These are phyloP conservation scores for Vigna reflexopilosa DNA, from an alignment of 306 rosid genomes.

Conservation along the genomic window DNA sequence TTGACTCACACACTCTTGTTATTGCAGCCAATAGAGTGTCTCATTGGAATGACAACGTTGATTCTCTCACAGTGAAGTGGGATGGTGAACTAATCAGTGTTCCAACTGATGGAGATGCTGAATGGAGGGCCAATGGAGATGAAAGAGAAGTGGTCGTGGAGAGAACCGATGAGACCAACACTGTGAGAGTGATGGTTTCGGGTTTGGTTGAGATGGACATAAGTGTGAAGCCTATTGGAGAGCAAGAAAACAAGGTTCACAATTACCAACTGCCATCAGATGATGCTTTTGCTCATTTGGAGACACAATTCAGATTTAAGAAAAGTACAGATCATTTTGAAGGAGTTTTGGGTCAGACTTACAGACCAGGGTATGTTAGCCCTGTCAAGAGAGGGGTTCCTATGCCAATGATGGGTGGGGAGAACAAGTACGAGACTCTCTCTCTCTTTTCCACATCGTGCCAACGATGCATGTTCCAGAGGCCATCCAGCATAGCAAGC, in stretches of 20 bases:
- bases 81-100: conserved; percentile 54
- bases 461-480: conserved; percentile 63
- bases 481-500: conserved; percentile 49
- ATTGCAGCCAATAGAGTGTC: conserved; percentile 70
- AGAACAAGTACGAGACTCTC: conserved; percentile 63
- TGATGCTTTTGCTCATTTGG: conserved; percentile 79
- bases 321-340: conserved; percentile 62
- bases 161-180: conserved; percentile 71
- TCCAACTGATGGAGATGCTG: conserved; percentile 63
- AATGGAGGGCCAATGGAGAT: conserved; percentile 60
- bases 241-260: conserved; percentile 71
- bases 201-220: conserved; percentile 69
- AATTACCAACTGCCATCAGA: conserved; percentile 67
- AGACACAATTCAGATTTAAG: conserved; percentile 70
- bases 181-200: conserved; percentile 61
- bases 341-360: conserved; percentile 81
- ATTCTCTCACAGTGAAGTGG: conserved; percentile 67
- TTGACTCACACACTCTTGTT: conserved; percentile 73
- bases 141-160: conserved; percentile 68
- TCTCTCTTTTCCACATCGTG: conserved; percentile 63
- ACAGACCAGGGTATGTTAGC: conserved; percentile 69
- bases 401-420: conserved; percentile 89
- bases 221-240: conserved; percentile 68
- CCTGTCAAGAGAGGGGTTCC: conserved; percentile 76
- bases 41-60: conserved; percentile 65